Conservation (phyloP, 108 stramenopile genomes). For the Skeletonema potamos region DNA sequence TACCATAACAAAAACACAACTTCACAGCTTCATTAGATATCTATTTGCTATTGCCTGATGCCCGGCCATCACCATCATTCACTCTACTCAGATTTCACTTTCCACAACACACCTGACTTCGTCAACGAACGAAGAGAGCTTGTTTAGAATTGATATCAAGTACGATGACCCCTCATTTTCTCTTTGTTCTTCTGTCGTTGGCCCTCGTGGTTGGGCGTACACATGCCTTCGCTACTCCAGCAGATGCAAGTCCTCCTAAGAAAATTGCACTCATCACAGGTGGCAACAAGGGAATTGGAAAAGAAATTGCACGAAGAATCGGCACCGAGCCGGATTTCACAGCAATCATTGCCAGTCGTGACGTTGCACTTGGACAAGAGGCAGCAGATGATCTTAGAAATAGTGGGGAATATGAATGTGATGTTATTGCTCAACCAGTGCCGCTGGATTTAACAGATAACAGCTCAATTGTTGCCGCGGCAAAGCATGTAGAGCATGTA, state of each 20-base stretch:
- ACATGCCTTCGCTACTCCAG: background rate
- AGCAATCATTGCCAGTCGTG: conserved; percentile 46
- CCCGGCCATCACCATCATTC: too few species aligned
- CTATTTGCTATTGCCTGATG: too few species aligned
- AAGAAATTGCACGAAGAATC: conserved; percentile 55
- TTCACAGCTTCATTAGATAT: too few species aligned
- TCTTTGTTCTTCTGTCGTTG: background rate
- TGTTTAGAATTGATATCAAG: too few species aligned
- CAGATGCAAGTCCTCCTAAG: background rate
- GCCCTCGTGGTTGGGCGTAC: background rate
- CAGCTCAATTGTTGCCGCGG: conserved; percentile 23
- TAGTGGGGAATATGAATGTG: conserved; percentile 25
- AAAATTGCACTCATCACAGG: conserved; percentile 47
- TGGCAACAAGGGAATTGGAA: conserved; percentile 61
- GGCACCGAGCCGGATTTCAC: conserved; percentile 41
- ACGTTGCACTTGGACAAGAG: conserved; percentile 34
- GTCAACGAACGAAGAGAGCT: too few species aligned
- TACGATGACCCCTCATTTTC: background rate
- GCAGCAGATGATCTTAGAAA: conserved; percentile 40
- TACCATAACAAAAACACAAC: too few species aligned
- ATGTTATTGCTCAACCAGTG: conserved; percentile 27
- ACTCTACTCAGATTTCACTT: too few species aligned
- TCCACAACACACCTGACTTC: too few species aligned
- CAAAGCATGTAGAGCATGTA: conserved; percentile 22
- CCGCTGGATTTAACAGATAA: conserved; percentile 44